Conservation (phyloP, 306 rosid species). For the Cicer pinnatifidum region DNA sequence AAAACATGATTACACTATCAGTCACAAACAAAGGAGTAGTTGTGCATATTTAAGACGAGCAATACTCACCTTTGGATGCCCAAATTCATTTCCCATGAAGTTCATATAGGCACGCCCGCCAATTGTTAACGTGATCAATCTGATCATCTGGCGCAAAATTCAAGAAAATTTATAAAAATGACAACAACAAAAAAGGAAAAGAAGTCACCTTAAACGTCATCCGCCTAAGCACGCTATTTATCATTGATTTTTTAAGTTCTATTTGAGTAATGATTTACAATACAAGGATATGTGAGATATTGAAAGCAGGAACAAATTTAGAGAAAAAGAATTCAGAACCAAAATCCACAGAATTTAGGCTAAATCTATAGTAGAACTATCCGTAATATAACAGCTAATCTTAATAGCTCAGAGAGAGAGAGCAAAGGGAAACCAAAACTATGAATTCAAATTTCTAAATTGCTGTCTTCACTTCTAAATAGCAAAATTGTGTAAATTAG, state of each 20-base stretch:
- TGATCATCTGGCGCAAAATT: constrained; percentile 69
- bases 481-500: constrained; percentile 29
- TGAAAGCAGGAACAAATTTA: constrained; percentile 3
- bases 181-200: constrained; percentile 6
- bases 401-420: background rate
- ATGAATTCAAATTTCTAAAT: constrained; percentile 2
- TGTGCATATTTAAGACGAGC: constrained; percentile 23
- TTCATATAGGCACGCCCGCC: constrained; percentile 86
- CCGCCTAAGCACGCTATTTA: constrained; percentile 10
- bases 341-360: background rate
- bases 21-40: constrained; percentile 26
- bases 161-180: constrained; percentile 34
- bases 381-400: constrained; percentile 11
- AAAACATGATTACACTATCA: constrained; percentile 48
- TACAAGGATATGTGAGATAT: constrained; percentile 1
- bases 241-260: background rate
- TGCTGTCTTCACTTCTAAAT: constrained; percentile 29
- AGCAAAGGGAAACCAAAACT: constrained; percentile 13
- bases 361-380: background rate
- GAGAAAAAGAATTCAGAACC: background rate
- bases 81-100: constrained; percentile 99
- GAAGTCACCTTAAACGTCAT: background rate
- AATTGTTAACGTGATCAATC: constrained; percentile 75
- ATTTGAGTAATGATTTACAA: constrained; percentile 10
- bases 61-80: constrained; percentile 83